Evolutionary conservation across 805 yeast species (phyloP), one percentile per base, ranked within the genome.

Genomic region (Cyberlindnera euphorbiae): DNA sequence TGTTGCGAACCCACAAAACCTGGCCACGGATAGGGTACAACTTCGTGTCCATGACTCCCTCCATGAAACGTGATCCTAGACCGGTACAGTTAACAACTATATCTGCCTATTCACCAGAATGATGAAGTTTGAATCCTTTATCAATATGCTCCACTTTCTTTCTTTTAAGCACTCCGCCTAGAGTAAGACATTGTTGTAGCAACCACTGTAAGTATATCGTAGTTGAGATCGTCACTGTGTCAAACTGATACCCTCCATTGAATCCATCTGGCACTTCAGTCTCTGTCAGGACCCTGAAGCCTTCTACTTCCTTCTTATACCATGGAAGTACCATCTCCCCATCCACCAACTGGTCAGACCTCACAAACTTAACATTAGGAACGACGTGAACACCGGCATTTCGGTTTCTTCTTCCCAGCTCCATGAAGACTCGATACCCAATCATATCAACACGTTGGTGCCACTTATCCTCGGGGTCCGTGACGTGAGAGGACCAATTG

Each of bases 1-100:
- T 40, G 39, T 54, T 54, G 30, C 58, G 47, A 10, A 46, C 49
- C 40, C 74, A 65, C 8, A 77, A 50, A 8, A 74, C 73, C 48
- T 77, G 84, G 1, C 86, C 87, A 42, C 72, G 62, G n/a, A 78
- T 71, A 1, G 82, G 77, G 46, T 52, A 69, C 24, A 67, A 63
- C 3, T 58, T 47, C 4, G 58, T 34, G 39, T 75, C 79, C n/a
- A 63, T 58, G 11, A 69, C 73, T 4, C 79, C 79, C 4, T 50
- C 56, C 8, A 77, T 57, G 8, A 51, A 46, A 5, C 59, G 52
- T 0, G 80, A 75, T 18, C 64, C 49, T 3, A 77, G 50, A 1
- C 86, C 88, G 1, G 81, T 60, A 33, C 77, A 68, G 47, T 81
- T 80, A 36, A 82, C 60, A 10, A 79, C 73, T 9, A 71, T 46